Evolutionary conservation across 1,139 yeast genomes (phyloP).

Genomic region (Hanseniaspora gamundiae): DNA sequence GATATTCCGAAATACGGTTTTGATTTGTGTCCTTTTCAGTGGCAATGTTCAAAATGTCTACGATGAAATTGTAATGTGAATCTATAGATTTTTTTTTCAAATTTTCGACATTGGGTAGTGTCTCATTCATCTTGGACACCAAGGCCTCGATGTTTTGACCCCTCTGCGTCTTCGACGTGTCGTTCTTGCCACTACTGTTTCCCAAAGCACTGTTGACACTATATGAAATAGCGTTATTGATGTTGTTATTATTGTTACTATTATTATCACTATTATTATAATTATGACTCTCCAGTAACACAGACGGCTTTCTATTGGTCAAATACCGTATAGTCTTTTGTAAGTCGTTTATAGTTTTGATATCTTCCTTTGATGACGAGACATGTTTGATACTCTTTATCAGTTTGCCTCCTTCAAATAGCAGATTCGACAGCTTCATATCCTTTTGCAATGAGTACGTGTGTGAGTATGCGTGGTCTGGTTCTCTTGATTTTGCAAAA

Average conservation of each 20-base stretch:
- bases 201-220: too few relatives aligned
- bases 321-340: conserved; percentile 17
- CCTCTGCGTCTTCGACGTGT: too few relatives aligned
- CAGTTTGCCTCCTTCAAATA: too few relatives aligned
- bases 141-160: conserved; percentile 19
- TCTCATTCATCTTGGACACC: conserved; percentile 17
- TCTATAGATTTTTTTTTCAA: conserved; percentile 14
- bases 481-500: too few relatives aligned
- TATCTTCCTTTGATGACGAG: background rate
- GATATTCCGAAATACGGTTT: too few relatives aligned
- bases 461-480: too few relatives aligned
- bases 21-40: background rate
- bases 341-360: conserved; percentile 11
- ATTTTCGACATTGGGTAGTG: conserved; percentile 17
- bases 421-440: too few relatives aligned
- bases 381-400: background rate
- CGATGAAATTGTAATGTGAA: conserved; percentile 16
- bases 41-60: background rate
- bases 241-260: too few relatives aligned
- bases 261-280: too few relatives aligned
- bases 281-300: conserved; percentile 6
- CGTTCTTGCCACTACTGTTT: too few relatives aligned
- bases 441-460: too few relatives aligned
- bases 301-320: conserved; percentile 13
- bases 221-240: too few relatives aligned